Conservation (phyloP, 2,329 filamentous ascomycete species). For the Beauveria medogensis region DNA sequence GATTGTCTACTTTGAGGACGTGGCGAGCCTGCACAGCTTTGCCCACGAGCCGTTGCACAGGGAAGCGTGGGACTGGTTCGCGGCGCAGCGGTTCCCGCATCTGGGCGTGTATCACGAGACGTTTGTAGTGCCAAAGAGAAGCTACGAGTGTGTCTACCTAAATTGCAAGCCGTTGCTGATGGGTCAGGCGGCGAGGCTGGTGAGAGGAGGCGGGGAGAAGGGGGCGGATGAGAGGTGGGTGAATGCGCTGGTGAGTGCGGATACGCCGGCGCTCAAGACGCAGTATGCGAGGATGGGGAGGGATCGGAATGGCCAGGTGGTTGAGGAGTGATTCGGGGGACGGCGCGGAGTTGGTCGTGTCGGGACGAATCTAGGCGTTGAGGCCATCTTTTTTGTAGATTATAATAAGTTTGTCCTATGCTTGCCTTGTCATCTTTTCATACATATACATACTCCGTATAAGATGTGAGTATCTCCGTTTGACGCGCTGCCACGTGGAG, state of each 20-base stretch:
- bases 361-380: too few species aligned
- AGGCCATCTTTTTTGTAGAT: too few species aligned
- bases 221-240: constrained; percentile 23
- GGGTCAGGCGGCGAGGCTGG: constrained; percentile 20
- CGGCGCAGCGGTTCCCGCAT: constrained; percentile 27
- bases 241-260: constrained; percentile 26
- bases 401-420: too few species aligned
- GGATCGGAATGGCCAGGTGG: background rate
- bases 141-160: constrained; percentile 44
- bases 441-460: too few species aligned
- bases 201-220: constrained; percentile 13
- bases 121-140: constrained; percentile 34
- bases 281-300: constrained; percentile 22
- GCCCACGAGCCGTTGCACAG: constrained; percentile 42
- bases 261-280: constrained; percentile 24
- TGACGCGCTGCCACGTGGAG: too few species aligned
- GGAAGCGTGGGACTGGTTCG: constrained; percentile 42
- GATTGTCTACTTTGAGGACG: constrained; percentile 42
- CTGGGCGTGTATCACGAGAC: constrained; percentile 49
- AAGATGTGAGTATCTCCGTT: too few species aligned
- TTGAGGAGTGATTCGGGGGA: background rate
- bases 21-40: constrained; percentile 42
- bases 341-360: background rate
- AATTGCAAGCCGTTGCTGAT: constrained; percentile 33
- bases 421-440: too few species aligned